Base-by-base conservation (phyloP, 345 rosid genomes). In the Turnera subulata region DNA sequence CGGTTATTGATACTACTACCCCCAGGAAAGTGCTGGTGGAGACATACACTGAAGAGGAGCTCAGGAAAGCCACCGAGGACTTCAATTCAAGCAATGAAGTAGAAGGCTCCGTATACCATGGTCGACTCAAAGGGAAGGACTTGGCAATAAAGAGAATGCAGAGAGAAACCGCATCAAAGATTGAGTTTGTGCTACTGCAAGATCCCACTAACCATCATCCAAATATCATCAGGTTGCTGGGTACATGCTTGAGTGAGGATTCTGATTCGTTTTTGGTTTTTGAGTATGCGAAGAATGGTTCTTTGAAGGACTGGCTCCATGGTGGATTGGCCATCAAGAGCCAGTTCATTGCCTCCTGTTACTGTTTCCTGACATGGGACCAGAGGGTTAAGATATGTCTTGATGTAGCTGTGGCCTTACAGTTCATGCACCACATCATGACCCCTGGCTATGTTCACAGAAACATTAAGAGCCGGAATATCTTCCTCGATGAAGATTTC, bases 321-420 rank as follows among this genome's bases (percentile, higher is more conserved):
- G 86, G 95, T 16, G 95, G 95, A 43, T 73, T 91, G 56, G 98
- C 95, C 4, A 82, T 91, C 72, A 91, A 91, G 82, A 91, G 80
- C 61, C 96, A 91, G 10, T 91, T 88, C 79, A 88, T 91, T 18
- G 85, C 88, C 40, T 91, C 98, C 20, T 91, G 96, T 69, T 73
- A 84, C 55, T 88, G 98, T 61, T 88, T 88, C 74, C 63, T 91
- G 81, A 82, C 88, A 23, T 91, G 95, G 98, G 71, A 67, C 66
- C 98, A 88, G 64, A 89, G 98, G 82, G 69, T 91, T 25, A 86
- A 73, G 78, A 84, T 88, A 67, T 81, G 95, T 53, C 87, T 82
- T 20, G 96, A 88, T 58, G 83, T 91, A 17, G 95, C 98, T 46
- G 75, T 83, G 62, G 95, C 92, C 10, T 73, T 91, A 48, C 90